phyloP scores from a whole-genome alignment of 148 eudicot species.

The Chenopodium album region DNA sequence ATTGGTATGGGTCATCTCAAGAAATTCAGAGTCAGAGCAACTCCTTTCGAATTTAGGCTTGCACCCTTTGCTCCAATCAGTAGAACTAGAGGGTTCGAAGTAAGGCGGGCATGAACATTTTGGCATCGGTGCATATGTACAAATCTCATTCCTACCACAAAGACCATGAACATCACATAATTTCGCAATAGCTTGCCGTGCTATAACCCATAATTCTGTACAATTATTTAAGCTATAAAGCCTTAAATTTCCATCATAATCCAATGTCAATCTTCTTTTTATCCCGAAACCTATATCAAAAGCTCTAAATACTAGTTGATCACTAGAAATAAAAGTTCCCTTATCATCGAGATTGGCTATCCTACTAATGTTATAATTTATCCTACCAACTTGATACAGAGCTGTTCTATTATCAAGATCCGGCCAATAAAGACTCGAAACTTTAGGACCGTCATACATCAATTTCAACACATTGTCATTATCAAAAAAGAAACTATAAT shows the following conservation, averaged over 20 bases:
- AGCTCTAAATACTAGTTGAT: slow-evolving; percentile 35
- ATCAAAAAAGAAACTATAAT: no score
- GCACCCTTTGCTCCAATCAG: slow-evolving; percentile 57
- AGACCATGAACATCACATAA: slow-evolving; percentile 52
- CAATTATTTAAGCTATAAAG: slow-evolving; percentile 48
- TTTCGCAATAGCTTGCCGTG: slow-evolving; percentile 46
- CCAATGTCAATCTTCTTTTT: slow-evolving; percentile 48
- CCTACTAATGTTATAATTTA: slow-evolving; percentile 23
- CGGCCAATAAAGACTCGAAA: no score
- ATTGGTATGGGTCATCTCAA: slow-evolving; percentile 47
- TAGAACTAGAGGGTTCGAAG: slow-evolving; percentile 30
- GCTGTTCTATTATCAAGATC: no score
- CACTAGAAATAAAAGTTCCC: slow-evolving; percentile 43
- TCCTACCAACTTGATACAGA: slow-evolving; percentile 17
- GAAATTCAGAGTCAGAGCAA: slow-evolving; percentile 34
- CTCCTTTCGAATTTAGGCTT: slow-evolving; percentile 40
- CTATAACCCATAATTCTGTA: slow-evolving; percentile 38
- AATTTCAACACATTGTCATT: no score
- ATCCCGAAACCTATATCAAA: slow-evolving; percentile 41
- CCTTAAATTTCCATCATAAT: slow-evolving; percentile 60
- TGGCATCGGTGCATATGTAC: slow-evolving; percentile 40
- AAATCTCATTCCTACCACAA: slow-evolving; percentile 59
- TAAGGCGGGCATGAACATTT: slow-evolving; percentile 59
- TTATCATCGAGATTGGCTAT: slow-evolving; percentile 31
- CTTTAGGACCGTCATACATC: no score